Evolutionary conservation across 805 yeast species (phyloP).

Genomic region (Candida palmyrensis): DNA sequence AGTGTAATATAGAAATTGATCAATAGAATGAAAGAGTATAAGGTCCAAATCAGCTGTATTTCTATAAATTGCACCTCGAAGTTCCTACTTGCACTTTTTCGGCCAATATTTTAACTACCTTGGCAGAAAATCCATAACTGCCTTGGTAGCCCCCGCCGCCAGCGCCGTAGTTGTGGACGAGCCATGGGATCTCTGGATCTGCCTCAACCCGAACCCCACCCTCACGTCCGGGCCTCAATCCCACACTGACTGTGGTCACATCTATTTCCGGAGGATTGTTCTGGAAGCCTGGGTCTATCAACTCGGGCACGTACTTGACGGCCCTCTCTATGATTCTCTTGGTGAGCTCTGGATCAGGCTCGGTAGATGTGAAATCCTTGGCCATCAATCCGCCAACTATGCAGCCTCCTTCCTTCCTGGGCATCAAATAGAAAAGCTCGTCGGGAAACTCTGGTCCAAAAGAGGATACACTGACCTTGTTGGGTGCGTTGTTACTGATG

Average conservation of each 20-base stretch:
- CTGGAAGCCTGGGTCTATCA: slow-evolving; percentile 21
- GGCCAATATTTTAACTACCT: slow-evolving; percentile 33
- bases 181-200: slow-evolving; percentile 23
- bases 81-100: too few species aligned
- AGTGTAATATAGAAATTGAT: too few species aligned
- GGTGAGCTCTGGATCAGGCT: slow-evolving; percentile 39
- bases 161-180: slow-evolving; percentile 67
- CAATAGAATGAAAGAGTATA: too few species aligned
- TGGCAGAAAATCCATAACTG: slow-evolving; percentile 57
- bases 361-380: slow-evolving; percentile 10
- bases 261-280: slow-evolving; percentile 25
- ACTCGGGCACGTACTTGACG: slow-evolving; percentile 32
- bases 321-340: slow-evolving; percentile 46
- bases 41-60: too few species aligned
- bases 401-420: slow-evolving; percentile 71
- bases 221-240: slow-evolving; percentile 34
- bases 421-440: slow-evolving; percentile 57
- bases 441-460: slow-evolving; percentile 21
- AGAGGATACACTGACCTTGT: slow-evolving; percentile 28
- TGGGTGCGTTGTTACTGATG: slow-evolving; percentile 37
- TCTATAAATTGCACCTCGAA: too few species aligned
- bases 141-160: slow-evolving; percentile 78
- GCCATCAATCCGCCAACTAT: slow-evolving; percentile 54
- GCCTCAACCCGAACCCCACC: slow-evolving; percentile 30
- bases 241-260: slow-evolving; percentile 28